Evolutionary conservation across 176 grass and related monocot species (phyloP).

Genomic region (Dactylis glomerata): DNA sequence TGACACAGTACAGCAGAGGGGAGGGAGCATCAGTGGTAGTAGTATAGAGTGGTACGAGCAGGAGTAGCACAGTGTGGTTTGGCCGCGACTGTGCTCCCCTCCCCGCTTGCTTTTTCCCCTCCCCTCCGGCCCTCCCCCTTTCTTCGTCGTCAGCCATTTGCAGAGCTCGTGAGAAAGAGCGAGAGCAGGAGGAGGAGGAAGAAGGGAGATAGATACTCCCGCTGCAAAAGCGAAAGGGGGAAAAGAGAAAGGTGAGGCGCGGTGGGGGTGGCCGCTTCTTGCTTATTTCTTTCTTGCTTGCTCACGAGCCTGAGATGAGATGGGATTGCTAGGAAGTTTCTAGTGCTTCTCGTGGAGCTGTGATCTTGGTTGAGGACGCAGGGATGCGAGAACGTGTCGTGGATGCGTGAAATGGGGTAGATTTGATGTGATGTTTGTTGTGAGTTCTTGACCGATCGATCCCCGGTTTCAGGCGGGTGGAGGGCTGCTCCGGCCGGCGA

Average conservation of each 20-base stretch:
- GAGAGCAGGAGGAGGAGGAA: neutral
- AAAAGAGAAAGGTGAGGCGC: conserved; percentile 25
- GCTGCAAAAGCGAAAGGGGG: neutral
- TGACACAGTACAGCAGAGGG: too few species aligned
- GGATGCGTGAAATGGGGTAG: neutral
- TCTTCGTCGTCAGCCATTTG: neutral
- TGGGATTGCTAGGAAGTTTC: neutral
- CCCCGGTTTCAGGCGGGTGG: conserved; percentile 23
- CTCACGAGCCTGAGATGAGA: conserved; percentile 12
- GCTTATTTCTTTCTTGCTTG: conserved; percentile 14
- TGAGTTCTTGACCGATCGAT: neutral
- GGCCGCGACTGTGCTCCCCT: conserved; percentile 38
- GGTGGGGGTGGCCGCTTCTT: neutral
- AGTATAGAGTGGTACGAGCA: conserved; percentile 18
- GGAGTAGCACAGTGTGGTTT: conserved; percentile 40
- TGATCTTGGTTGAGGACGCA: neutral
- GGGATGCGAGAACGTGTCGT: neutral
- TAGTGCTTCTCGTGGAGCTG: neutral
- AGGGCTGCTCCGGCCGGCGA: neutral
- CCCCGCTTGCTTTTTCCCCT: neutral
- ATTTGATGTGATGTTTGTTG: neutral
- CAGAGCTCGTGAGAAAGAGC: conserved; percentile 4
- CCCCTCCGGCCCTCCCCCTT: neutral
- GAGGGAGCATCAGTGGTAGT: too few species aligned
- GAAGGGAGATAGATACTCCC: neutral